Evolutionary conservation across 208 protist species (phyloP).

Genomic region (Trypanosoma lewisi): DNA sequence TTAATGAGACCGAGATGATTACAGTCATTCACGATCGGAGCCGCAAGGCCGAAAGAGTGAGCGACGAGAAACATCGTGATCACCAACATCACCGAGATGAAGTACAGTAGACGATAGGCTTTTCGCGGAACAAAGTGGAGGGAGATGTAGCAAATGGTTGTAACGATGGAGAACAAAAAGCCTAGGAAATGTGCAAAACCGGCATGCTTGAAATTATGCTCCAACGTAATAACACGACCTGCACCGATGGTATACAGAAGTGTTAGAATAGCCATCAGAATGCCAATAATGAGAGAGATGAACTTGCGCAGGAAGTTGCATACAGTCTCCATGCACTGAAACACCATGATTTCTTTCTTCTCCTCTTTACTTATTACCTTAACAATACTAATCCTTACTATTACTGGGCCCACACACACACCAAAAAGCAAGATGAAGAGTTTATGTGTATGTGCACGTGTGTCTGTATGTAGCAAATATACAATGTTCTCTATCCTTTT

Average conservation of each 20-base stretch:
- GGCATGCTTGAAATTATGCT: constrained; percentile 47
- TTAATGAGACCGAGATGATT: constrained; percentile 22
- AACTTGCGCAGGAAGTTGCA: constrained; percentile 69
- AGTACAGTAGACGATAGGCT: constrained; percentile 77
- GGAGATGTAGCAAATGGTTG: constrained; percentile 55
- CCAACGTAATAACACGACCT: constrained; percentile 42
- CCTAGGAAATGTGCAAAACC: constrained; percentile 79
- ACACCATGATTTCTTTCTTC: background rate
- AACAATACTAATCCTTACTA: too few relatives aligned
- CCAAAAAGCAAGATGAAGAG: too few relatives aligned
- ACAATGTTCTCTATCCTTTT: too few relatives aligned
- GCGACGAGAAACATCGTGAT: constrained; percentile 54
- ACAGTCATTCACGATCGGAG: constrained; percentile 61
- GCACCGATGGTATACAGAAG: constrained; percentile 64
- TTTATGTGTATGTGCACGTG: too few relatives aligned
- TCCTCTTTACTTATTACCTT: too few relatives aligned
- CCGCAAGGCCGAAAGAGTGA: constrained; percentile 67
- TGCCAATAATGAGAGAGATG: constrained; percentile 73
- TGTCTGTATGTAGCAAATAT: too few relatives aligned
- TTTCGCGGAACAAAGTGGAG: constrained; percentile 81
- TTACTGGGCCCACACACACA: too few relatives aligned
- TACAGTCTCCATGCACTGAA: constrained; percentile 5
- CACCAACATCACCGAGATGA: constrained; percentile 62
- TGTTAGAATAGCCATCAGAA: constrained; percentile 57
- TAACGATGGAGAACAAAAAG: constrained; percentile 54